phyloP scores from a whole-genome alignment of 345 rosid species.

The Ceriops decandra region DNA sequence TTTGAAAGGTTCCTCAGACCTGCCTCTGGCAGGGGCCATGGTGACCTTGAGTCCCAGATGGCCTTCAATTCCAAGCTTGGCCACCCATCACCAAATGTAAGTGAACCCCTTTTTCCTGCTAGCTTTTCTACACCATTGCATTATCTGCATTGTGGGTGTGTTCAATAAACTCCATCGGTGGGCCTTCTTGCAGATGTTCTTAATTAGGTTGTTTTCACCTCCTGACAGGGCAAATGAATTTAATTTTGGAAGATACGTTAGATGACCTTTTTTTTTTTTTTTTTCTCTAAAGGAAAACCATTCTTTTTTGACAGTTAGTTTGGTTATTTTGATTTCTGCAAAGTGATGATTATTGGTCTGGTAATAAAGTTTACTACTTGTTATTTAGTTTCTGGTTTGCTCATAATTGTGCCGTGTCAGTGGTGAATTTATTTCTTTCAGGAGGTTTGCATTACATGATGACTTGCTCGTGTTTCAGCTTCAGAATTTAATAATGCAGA shows the following conservation, averaged over 20 bases:
- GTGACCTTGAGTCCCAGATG: constrained; percentile 59
- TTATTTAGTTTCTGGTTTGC: background rate
- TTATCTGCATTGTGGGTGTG: background rate
- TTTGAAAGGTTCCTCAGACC: constrained; percentile 64
- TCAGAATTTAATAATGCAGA: background rate
- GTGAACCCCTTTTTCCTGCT: constrained; percentile 1
- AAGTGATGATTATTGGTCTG: constrained; percentile 22
- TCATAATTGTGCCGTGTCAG: constrained; percentile 7
- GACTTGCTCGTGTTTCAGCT: background rate
- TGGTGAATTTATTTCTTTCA: constrained; percentile 2
- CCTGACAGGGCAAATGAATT: constrained; percentile 1
- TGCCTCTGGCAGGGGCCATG: constrained; percentile 8
- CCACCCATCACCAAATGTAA: constrained; percentile 68
- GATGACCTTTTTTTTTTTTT: background rate
- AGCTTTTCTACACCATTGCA: background rate
- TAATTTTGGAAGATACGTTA: background rate
- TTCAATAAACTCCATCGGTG: background rate
- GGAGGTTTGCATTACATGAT: background rate
- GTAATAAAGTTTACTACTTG: constrained; percentile 10
- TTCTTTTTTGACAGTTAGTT: constrained; percentile 10
- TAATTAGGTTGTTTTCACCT: background rate
- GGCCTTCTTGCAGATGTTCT: too few relatives aligned
- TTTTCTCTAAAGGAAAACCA: background rate
- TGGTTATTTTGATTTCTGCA: constrained; percentile 24
- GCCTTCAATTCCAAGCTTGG: constrained; percentile 57